A percentile compares a stretch with the other conserved stretches of the same genome.
Conservation (phyloP, 163 green algal genomes). For the Volvox carteri region DNA sequence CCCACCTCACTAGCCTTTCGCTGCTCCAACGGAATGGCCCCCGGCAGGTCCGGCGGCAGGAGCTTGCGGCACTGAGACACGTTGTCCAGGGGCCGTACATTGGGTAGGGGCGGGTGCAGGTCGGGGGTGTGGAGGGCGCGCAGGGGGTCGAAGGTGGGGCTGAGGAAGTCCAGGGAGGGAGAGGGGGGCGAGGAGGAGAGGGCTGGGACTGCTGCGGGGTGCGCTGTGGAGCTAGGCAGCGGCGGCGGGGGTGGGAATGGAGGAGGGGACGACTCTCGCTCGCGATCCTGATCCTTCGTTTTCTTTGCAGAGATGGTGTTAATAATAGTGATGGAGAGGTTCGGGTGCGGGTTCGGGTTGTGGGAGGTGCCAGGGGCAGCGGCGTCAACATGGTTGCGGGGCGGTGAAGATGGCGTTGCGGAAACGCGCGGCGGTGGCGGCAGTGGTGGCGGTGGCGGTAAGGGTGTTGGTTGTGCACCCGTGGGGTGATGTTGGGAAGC, state of each 20-base stretch:
- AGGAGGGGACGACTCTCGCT: no score
- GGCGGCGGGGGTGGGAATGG: no score
- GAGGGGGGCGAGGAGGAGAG: not conserved
- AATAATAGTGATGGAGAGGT: no score
- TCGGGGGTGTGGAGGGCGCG: conserved; percentile 65
- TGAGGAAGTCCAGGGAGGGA: conserved; percentile 51
- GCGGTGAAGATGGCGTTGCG: not conserved
- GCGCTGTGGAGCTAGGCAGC: no score
- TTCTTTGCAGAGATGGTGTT: no score
- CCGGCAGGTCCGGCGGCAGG: conserved; percentile 71
- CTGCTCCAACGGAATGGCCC: not conserved
- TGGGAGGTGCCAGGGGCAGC: not conserved
- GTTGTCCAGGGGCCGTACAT: conserved; percentile 73
- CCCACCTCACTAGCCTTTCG: no score
- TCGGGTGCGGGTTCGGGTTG: not conserved
- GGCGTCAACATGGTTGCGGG: not conserved
- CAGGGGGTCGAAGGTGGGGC: conserved; percentile 26
- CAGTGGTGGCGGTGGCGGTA: not conserved
- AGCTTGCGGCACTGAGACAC: conserved; percentile 74
- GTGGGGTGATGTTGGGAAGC: not conserved
- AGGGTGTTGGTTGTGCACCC: not conserved
- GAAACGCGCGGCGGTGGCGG: not conserved
- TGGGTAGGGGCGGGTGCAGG: conserved; percentile 71
- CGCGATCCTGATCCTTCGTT: no score
- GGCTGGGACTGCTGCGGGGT: no score